Evolutionary conservation across 352 stramenopile genomes (phyloP).

Genomic region (Phytopythium kandeliae): DNA sequence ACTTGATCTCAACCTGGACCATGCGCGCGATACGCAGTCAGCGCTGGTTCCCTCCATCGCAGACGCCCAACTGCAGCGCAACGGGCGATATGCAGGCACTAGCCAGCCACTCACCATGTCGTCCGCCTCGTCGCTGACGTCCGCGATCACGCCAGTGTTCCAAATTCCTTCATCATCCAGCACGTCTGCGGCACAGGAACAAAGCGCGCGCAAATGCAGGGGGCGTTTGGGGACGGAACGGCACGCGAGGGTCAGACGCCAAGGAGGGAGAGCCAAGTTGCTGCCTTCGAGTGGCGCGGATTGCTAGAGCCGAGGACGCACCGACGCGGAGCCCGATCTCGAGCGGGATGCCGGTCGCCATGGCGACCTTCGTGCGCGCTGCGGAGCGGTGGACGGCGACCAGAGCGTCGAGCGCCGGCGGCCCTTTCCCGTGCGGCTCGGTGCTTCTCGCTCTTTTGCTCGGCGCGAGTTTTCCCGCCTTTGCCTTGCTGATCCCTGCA

Average conservation of each 20-base stretch:
- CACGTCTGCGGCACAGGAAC: constrained; percentile 31
- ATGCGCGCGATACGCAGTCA: not conserved
- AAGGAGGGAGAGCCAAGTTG: constrained; percentile 4
- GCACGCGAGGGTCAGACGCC: not conserved
- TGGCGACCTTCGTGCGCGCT: not conserved
- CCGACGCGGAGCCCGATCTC: constrained; percentile 64
- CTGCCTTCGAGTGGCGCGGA: too few relatives aligned
- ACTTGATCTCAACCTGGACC: constrained; percentile 69
- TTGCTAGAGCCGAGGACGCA: constrained; percentile 17
- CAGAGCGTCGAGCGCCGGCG: not conserved
- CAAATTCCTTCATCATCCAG: constrained; percentile 81
- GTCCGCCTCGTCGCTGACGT: constrained; percentile 57
- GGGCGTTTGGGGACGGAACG: not conserved
- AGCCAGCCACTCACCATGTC: constrained; percentile 25
- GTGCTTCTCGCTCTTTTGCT: too few relatives aligned
- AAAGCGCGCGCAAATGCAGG: not conserved
- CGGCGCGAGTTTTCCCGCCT: constrained; percentile 1
- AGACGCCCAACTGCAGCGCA: not conserved
- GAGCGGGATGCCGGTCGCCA: constrained; percentile 47
- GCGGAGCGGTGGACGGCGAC: not conserved
- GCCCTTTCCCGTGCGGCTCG: too few relatives aligned
- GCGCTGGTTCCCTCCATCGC: not conserved
- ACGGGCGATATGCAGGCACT: too few relatives aligned
- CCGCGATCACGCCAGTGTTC: constrained; percentile 69
- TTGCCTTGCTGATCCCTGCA: not conserved